Evolutionary conservation across 108 stramenopile genomes (phyloP).

Genomic region (Cyclostephanos invisitatus): DNA sequence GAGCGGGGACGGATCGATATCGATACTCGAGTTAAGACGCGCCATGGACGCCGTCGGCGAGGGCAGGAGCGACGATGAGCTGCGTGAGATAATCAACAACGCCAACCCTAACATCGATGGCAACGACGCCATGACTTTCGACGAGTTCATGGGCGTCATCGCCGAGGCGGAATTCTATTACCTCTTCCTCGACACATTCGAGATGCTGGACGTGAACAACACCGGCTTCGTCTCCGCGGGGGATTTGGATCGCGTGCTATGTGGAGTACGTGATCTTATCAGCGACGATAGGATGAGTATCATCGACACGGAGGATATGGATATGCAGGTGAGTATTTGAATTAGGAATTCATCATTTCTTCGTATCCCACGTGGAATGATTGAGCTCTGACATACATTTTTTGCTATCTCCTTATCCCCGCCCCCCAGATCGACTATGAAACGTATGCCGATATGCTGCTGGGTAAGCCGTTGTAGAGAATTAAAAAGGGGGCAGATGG

Average conservation of each 20-base stretch:
- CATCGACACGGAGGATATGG: slow-evolving; percentile 84
- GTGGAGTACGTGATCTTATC: slow-evolving; percentile 81
- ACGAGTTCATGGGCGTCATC: slow-evolving; percentile 87
- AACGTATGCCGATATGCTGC: slow-evolving; percentile 77
- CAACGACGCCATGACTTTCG: slow-evolving; percentile 52
- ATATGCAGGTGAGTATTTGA: slow-evolving; percentile 54
- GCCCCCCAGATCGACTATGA: slow-evolving; percentile 69
- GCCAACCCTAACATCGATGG: slow-evolving; percentile 60
- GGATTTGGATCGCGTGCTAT: slow-evolving; percentile 73
- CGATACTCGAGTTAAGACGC: slow-evolving; percentile 63
- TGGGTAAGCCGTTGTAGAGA: slow-evolving; percentile 52
- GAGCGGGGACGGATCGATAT: slow-evolving; percentile 61
- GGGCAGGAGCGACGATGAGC: slow-evolving; percentile 55
- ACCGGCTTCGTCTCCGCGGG: slow-evolving; percentile 75
- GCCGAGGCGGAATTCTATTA: slow-evolving; percentile 87
- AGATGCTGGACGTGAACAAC: slow-evolving; percentile 66
- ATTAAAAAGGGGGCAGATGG: neutral
- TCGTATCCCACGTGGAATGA: neutral
- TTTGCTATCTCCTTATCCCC: neutral
- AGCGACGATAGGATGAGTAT: slow-evolving; percentile 85
- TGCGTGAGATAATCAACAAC: slow-evolving; percentile 66
- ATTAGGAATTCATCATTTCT: neutral
- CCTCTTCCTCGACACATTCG: slow-evolving; percentile 81
- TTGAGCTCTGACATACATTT: neutral
- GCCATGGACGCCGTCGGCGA: slow-evolving; percentile 66